Percentiles rank a stretch among this genome's conserved stretches.
These are phyloP conservation scores for Pleurotus giganteus DNA, from an alignment of 768 basidiomycete genomes.

Conservation along the genomic window DNA sequence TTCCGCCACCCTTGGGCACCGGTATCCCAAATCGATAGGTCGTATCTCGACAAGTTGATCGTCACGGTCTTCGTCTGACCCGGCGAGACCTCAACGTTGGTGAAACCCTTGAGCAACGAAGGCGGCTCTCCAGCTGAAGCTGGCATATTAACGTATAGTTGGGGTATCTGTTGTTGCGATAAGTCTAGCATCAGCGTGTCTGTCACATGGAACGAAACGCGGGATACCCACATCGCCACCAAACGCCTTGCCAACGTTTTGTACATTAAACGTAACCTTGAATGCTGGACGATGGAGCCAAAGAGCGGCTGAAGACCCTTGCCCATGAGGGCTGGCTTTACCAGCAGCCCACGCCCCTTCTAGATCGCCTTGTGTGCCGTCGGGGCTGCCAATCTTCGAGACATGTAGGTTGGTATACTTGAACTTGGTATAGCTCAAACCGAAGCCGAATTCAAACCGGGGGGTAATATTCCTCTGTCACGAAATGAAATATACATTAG, in stretches of 20 bases:
- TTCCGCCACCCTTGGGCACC: slow-evolving; percentile 71
- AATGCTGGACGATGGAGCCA: slow-evolving; percentile 72
- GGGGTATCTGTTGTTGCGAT: slow-evolving; percentile 75
- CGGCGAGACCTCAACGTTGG: slow-evolving; percentile 47
- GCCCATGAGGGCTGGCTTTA: slow-evolving; percentile 47
- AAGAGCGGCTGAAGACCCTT: slow-evolving; percentile 59
- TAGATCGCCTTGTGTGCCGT: slow-evolving; percentile 35
- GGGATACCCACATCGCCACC: slow-evolving; percentile 60
- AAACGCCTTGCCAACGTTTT: slow-evolving; percentile 57
- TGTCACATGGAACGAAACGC: neutral
- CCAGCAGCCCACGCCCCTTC: slow-evolving; percentile 58
- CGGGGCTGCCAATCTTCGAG: slow-evolving; percentile 35
- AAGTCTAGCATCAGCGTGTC: too few species aligned
- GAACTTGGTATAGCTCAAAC: slow-evolving; percentile 84
- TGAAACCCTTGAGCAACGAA: slow-evolving; percentile 69
- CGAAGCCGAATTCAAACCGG: slow-evolving; percentile 89
- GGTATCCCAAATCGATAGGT: slow-evolving; percentile 76
- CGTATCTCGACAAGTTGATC: slow-evolving; percentile 64
- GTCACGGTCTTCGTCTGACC: slow-evolving; percentile 45
- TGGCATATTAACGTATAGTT: slow-evolving; percentile 74
- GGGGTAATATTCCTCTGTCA: slow-evolving; percentile 65
- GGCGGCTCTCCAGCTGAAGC: slow-evolving; percentile 66
- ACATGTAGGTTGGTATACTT: slow-evolving; percentile 61
- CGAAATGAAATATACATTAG: neutral
- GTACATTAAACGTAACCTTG: slow-evolving; percentile 59